Base-by-base conservation (phyloP, 108 stramenopile genomes). In the Conticribra weissflogii region DNA sequence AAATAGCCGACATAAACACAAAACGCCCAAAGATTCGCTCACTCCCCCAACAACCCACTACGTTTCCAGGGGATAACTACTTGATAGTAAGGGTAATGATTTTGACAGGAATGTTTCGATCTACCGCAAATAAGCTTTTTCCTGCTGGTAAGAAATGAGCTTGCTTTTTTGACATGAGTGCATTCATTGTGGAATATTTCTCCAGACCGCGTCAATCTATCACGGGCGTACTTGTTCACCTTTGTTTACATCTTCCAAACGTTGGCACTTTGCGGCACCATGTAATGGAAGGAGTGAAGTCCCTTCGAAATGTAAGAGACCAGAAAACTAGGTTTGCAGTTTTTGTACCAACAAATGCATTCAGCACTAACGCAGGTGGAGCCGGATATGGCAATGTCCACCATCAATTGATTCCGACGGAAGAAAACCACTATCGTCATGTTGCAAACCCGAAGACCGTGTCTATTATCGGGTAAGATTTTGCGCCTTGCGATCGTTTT, bases 321-420 rank as follows among this genome's bases (percentile, higher is more conserved):
- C 36, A 5, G 12, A 12, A 5, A 41, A 9, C 36, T 5, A 41
- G 36, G 12, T 5, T 41, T 41, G 36, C 36, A 12, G 36, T 41
- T 5, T 41, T 41, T 41, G 36, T 41, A 41, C 36, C 36, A 9
- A 41, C 36, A 5, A 41, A 12, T 9, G 12, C 8, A 41, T 41
- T 12, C 36, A 5, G 5, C 5, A 41, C 54, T 2, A n/a, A n/a
- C n/a, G n/a, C n/a, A n/a, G 80, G 80, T 7, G 88, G 88, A 16
- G 81, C 84, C 16, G 92, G 92, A 2, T 63, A 79, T 61, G 86
- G 88, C 29, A 90, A 82, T 68, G 88, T 93, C 0, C 74, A 87
- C 28, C 68, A 79, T 61, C 81, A 85, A 61, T 81, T 71, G 21
- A 18, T 76, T 24, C 69, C 80, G 12, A 45, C 47, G 30, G 66